phyloP scores from a whole-genome alignment of 768 basidiomycete genomes.

The Hypholoma sublateritium region DNA sequence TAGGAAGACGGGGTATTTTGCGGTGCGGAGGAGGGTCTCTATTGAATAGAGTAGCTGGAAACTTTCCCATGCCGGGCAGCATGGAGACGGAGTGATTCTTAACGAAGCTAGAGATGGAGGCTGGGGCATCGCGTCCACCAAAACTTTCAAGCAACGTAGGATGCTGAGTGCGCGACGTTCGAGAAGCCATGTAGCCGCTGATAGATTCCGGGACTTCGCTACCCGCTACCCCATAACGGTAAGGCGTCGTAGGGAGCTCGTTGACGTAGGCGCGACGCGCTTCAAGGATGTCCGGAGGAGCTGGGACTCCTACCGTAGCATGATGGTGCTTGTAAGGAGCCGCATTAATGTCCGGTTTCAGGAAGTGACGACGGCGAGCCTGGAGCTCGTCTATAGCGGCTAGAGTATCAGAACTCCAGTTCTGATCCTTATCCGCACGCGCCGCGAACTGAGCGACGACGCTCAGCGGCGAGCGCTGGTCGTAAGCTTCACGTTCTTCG shows the following conservation, averaged over 20 bases:
- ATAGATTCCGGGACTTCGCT: background rate
- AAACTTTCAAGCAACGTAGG: no score
- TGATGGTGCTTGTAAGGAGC: background rate
- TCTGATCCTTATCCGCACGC: background rate
- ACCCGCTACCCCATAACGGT: background rate
- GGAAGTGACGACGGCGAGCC: no score
- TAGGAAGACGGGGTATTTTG: background rate
- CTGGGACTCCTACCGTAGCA: background rate
- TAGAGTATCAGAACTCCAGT: no score
- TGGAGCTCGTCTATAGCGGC: no score
- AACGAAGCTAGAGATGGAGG: conserved; percentile 3
- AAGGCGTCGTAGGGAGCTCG: background rate
- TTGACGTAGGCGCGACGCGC: background rate
- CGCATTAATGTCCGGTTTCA: no score
- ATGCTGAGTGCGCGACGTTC: background rate
- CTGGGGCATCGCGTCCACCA: background rate
- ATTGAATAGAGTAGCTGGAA: background rate
- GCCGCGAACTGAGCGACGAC: background rate
- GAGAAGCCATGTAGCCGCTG: background rate
- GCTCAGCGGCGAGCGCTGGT: background rate
- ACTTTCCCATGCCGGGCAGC: conserved; percentile 6
- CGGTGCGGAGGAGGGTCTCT: background rate
- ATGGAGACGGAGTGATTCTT: conserved; percentile 7
- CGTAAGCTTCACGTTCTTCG: background rate
- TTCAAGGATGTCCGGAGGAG: background rate